phyloP scores from a whole-genome alignment of 345 rosid genomes.

The Populus ilicifolia region DNA sequence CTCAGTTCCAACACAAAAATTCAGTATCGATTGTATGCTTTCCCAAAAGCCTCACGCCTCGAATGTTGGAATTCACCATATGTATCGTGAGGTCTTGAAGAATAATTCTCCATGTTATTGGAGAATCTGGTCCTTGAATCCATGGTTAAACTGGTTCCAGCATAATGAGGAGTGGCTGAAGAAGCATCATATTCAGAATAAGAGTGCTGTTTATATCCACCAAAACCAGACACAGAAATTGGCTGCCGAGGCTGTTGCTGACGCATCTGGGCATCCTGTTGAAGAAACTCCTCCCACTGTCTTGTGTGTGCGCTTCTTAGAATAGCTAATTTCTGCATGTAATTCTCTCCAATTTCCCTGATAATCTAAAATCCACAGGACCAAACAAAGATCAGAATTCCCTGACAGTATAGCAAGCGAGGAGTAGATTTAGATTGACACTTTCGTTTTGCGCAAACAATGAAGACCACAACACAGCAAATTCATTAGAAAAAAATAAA shows the following conservation, averaged over 20 bases:
- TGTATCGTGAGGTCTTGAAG: slow-evolving; percentile 65
- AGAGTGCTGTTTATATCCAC: slow-evolving; percentile 69
- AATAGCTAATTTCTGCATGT: slow-evolving; percentile 64
- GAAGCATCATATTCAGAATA: slow-evolving; percentile 65
- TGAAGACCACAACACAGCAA: background rate
- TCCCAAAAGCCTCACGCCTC: slow-evolving; percentile 80
- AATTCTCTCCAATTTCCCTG: slow-evolving; percentile 82
- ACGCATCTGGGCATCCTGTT: slow-evolving; percentile 70
- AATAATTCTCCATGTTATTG: slow-evolving; percentile 57
- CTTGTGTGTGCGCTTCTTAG: slow-evolving; percentile 62
- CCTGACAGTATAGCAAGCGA: slow-evolving; percentile 9
- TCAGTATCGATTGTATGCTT: slow-evolving; percentile 74
- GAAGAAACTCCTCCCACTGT: slow-evolving; percentile 87
- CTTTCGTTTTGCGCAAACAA: slow-evolving; percentile 8
- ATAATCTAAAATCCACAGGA: slow-evolving; percentile 54
- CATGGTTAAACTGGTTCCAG: slow-evolving; percentile 47
- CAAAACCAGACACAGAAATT: slow-evolving; percentile 49
- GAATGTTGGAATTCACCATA: slow-evolving; percentile 72
- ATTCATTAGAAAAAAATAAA: slow-evolving; percentile 2
- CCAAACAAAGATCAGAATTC: slow-evolving; percentile 31
- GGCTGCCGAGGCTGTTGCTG: slow-evolving; percentile 66
- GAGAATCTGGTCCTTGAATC: slow-evolving; percentile 65
- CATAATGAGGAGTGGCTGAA: slow-evolving; percentile 48
- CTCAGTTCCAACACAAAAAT: slow-evolving; percentile 21
- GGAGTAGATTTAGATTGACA: background rate